phyloP scores from a whole-genome alignment of 257 asterid genomes.

The Ocimum tenuiflorum region DNA sequence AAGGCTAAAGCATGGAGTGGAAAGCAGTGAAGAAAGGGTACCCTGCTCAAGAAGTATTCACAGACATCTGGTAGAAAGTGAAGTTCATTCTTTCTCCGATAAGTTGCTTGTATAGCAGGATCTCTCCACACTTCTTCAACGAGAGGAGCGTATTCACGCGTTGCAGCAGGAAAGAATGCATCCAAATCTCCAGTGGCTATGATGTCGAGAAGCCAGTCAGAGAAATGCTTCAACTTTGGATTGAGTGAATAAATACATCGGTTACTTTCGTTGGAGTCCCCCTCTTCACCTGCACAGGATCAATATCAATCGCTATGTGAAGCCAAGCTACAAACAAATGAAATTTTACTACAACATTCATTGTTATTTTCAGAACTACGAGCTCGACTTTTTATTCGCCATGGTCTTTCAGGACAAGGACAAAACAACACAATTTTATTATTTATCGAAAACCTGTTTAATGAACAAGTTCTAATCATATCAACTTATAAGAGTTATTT shows the following conservation, averaged over 20 bases:
- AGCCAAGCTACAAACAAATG: constrained; percentile 6
- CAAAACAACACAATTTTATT: neutral
- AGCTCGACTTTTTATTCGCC: neutral
- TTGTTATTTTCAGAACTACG: neutral
- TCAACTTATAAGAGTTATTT: neutral
- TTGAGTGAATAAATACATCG: constrained; percentile 72
- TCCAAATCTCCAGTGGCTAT: constrained; percentile 97
- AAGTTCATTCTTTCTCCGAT: constrained; percentile 67
- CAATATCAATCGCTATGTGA: constrained; percentile 1
- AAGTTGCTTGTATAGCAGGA: constrained; percentile 84
- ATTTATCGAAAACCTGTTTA: neutral
- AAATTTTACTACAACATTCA: neutral
- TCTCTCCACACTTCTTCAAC: constrained; percentile 97
- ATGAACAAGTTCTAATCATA: neutral
- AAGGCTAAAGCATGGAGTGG: neutral
- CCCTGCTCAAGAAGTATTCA: constrained; percentile 89
- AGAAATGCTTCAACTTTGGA: constrained; percentile 79
- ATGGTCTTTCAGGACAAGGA: too few relatives aligned
- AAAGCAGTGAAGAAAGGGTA: constrained; percentile 15
- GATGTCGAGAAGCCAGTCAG: constrained; percentile 93
- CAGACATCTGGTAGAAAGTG: constrained; percentile 89
- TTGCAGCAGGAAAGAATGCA: constrained; percentile 95
- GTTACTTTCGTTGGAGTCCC: constrained; percentile 30
- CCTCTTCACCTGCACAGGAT: constrained; percentile 39
- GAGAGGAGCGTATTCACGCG: constrained; percentile 92